These are phyloP conservation scores for Picochlorum sp. DNA, from an alignment of 139 green algal species.

Conservation along the genomic window DNA sequence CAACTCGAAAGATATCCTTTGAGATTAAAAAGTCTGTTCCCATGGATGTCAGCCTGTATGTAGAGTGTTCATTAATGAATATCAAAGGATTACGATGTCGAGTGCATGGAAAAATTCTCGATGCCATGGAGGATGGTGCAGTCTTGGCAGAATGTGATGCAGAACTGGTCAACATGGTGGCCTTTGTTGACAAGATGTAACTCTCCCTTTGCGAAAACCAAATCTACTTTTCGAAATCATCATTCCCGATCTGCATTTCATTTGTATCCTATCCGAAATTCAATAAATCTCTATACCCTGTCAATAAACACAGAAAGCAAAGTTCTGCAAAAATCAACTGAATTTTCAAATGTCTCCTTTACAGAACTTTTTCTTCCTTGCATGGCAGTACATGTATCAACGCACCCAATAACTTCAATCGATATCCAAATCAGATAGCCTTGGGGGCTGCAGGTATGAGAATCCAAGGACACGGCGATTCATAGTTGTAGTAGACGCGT, in stretches of 20 bases:
- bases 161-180: conserved; percentile 24
- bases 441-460: too few relatives aligned
- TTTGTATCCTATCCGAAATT: too few relatives aligned
- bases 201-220: neutral
- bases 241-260: neutral
- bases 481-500: too few relatives aligned
- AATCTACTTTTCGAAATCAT: neutral
- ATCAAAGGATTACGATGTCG: conserved; percentile 22
- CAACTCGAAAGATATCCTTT: conserved; percentile 28
- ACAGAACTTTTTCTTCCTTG: too few relatives aligned
- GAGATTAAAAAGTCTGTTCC: conserved; percentile 27
- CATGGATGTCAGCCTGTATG: conserved; percentile 19
- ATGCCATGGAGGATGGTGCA: neutral
- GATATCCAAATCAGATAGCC: too few relatives aligned
- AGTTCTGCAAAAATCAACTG: too few relatives aligned
- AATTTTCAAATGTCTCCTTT: too few relatives aligned
- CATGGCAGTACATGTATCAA: too few relatives aligned
- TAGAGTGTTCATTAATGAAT: conserved; percentile 8
- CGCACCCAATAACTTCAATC: too few relatives aligned
- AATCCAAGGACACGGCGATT: too few relatives aligned
- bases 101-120: conserved; percentile 19
- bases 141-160: conserved; percentile 25
- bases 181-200: neutral
- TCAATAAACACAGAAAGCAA: too few relatives aligned
- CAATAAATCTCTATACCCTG: too few relatives aligned